phyloP scores from a whole-genome alignment of 805 yeast species.

The Wickerhamiella hasegawae region DNA sequence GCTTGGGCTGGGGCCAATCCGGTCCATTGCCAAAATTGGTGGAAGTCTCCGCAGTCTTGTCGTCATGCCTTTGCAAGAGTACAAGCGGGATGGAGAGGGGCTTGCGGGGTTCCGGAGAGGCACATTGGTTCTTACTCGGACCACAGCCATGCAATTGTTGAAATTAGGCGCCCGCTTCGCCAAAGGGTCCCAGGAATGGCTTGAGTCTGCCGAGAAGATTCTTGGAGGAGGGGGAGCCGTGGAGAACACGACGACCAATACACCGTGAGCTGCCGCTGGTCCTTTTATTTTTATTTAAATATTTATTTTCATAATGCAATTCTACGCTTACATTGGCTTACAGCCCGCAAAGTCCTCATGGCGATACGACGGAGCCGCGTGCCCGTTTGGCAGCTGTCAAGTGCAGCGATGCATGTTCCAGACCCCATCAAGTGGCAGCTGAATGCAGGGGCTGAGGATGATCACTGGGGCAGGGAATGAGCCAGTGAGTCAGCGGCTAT shows the following conservation, averaged over 20 bases:
- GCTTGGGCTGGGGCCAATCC: slow-evolving; percentile 70
- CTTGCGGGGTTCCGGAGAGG: slow-evolving; percentile 5
- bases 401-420: no score
- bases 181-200: slow-evolving; percentile 3
- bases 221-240: not conserved
- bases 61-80: slow-evolving; percentile 17
- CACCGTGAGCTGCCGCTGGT: not conserved
- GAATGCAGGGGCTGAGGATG: no score
- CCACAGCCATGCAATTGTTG: slow-evolving; percentile 4
- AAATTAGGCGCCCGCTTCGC: slow-evolving; percentile 2
- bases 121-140: slow-evolving; percentile 2
- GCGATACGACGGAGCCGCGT: no score
- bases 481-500: no score
- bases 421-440: no score
- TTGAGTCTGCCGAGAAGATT: not conserved
- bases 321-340: no score
- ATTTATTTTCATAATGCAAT: not conserved
- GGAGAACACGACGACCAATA: not conserved
- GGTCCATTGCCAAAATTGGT: slow-evolving; percentile 62
- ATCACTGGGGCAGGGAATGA: no score
- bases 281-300: no score
- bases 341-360: no score
- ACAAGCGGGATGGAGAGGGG: slow-evolving; percentile 4
- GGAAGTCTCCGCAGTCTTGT: slow-evolving; percentile 62
- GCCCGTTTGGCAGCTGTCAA: no score